Evolutionary conservation across 192 early-diverging fungal species (phyloP).

Genomic region (Coemansia sp.): DNA sequence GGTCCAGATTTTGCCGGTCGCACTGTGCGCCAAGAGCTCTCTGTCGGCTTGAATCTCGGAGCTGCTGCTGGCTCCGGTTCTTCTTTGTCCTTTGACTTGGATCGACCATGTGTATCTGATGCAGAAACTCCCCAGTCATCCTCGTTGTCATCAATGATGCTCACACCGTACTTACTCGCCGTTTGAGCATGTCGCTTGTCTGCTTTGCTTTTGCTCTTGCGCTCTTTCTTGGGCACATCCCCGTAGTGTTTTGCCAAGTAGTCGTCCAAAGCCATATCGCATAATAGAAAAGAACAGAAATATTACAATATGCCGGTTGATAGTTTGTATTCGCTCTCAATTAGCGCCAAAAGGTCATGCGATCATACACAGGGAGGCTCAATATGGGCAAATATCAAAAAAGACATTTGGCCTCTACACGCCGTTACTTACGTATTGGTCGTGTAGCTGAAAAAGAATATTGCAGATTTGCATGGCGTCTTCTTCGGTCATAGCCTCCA

Average conservation of each 20-base stretch:
- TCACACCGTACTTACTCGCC: conserved; percentile 10
- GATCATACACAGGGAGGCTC: neutral
- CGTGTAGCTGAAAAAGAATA: conserved; percentile 36
- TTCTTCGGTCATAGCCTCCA: conserved; percentile 73
- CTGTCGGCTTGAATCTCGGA: conserved; percentile 15
- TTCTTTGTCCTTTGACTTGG: neutral
- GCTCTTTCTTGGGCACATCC: conserved; percentile 10
- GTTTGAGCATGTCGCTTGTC: conserved; percentile 2
- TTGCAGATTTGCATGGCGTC: conserved; percentile 53
- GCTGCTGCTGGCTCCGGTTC: neutral
- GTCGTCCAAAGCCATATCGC: conserved; percentile 35
- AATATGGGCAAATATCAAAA: neutral
- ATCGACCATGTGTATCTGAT: neutral
- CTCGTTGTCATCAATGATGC: conserved; percentile 33
- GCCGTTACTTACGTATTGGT: conserved; percentile 15
- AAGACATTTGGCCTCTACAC: neutral
- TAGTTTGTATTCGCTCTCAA: neutral
- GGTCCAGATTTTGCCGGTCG: neutral
- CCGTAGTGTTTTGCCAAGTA: conserved; percentile 56
- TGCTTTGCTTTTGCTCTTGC: conserved; percentile 17
- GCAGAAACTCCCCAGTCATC: conserved; percentile 10
- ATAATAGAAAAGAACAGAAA: neutral
- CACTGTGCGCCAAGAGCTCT: conserved; percentile 23
- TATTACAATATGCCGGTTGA: neutral
- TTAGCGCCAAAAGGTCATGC: neutral